Base-by-base conservation (phyloP, 176 grass and related monocot species). In the Rhynchospora breviuscula region DNA sequence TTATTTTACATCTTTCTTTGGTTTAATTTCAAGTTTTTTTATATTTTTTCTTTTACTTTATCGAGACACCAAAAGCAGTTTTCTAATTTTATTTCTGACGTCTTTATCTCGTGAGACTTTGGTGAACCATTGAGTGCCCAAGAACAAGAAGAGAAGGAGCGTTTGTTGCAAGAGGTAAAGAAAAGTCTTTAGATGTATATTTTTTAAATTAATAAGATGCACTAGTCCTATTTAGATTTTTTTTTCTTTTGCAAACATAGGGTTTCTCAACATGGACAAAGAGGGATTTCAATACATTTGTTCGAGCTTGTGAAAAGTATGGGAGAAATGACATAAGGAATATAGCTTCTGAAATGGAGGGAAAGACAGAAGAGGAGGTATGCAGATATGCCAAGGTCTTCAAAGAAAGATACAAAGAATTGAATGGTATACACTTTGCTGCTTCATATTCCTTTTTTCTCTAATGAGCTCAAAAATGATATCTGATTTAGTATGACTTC, bases 231-330 rank as follows among this genome's bases (percentile, higher is more conserved):
- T 66, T 62, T n/a, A 43, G 44, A 18, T 54, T 90, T 77, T 51
- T 10, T 80, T 79, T 80, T 29, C 21, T 84, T 14, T 15, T 66
- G 3, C 22, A 81, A 46, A 67, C 33, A 62, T 84, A 94, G 92
- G 92, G 92, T 9, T 94, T 94, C 72, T 85, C 90, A 79, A 91
- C 92, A 83, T 94, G 92, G 92, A 88, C 92, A 21, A 90, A 86
- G 70, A 94, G 90, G 79, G 92, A 94, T 85, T 91, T 94, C 63
- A 94, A 94, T 85, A 87, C 92, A 57, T 94, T 94, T 76, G 87
- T 88, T 74, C 85, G 92, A 85, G 92, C 92, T 44, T 94, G 92
- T 86, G 92, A 94, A 85, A 94, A 94, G 83, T 91, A 91, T 84
- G 92, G 92, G 4, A 85, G 90, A 22, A 91, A 90, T 26, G 92